Evolutionary conservation across 495 filamentous ascomycete genomes (phyloP).

Genomic region (Neurospora cerealis): DNA sequence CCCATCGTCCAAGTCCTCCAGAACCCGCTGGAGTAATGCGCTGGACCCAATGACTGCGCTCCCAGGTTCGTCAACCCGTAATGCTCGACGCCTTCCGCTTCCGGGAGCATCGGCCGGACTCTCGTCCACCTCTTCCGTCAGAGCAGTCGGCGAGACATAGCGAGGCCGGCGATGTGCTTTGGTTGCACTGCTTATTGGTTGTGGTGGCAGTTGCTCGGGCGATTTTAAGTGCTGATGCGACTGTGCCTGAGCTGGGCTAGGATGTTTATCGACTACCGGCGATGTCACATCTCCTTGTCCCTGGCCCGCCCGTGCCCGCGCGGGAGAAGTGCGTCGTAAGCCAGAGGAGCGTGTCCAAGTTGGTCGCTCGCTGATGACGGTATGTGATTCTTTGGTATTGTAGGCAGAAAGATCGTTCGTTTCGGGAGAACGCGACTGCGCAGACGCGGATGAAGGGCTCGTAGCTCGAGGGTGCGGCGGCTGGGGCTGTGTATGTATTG

Average conservation of each 20-base stretch:
- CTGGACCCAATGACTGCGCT: slow-evolving; percentile 15
- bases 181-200: neutral
- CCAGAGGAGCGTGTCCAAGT: neutral
- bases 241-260: neutral
- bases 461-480: neutral
- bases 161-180: slow-evolving; percentile 2
- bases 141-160: slow-evolving; percentile 1
- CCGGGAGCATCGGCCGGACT: slow-evolving; percentile 39
- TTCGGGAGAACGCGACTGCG: neutral
- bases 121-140: slow-evolving; percentile 33
- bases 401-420: neutral
- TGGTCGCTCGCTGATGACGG: neutral
- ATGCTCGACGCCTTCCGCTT: slow-evolving; percentile 26
- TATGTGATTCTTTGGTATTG: neutral
- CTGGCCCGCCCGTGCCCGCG: neutral
- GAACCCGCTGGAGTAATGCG: slow-evolving; percentile 19
- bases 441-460: neutral
- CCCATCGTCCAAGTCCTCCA: slow-evolving; percentile 13
- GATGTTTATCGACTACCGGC: neutral
- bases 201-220: neutral
- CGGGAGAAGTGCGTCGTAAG: neutral
- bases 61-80: slow-evolving; percentile 16
- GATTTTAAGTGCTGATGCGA: neutral
- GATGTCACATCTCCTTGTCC: neutral
- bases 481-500: neutral